Conservation (phyloP, 2,329 filamentous ascomycete species). For the Fusarium chuoi region DNA sequence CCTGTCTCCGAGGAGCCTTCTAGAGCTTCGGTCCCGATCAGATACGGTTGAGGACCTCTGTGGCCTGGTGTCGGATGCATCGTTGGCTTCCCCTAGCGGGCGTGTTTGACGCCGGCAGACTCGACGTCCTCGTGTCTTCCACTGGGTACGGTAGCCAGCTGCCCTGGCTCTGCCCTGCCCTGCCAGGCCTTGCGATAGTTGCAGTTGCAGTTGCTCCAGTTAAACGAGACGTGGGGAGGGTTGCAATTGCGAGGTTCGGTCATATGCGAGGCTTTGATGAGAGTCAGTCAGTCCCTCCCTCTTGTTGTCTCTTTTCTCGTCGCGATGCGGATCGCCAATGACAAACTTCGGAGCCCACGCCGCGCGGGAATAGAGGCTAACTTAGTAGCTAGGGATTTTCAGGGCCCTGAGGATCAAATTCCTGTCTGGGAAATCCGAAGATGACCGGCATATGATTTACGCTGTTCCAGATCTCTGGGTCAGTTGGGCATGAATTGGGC, state of each 20-base stretch:
- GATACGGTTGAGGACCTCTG: conserved; percentile 1
- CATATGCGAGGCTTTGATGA: conserved; percentile 2
- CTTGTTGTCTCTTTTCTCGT: conserved; percentile 28
- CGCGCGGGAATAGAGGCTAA: conserved; percentile 9
- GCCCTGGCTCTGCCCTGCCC: background rate
- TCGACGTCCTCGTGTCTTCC: background rate
- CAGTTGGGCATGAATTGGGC: conserved; percentile 31
- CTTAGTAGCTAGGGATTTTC: background rate
- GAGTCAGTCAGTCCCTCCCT: background rate
- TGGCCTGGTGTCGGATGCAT: conserved; percentile 25
- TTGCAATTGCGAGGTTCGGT: background rate
- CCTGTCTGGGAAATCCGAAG: conserved; percentile 24
- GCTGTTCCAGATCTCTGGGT: conserved; percentile 30
- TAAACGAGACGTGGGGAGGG: conserved; percentile 2
- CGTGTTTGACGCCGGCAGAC: conserved; percentile 1
- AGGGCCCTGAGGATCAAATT: conserved; percentile 29
- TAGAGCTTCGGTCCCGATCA: conserved; percentile 12
- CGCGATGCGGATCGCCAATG: background rate
- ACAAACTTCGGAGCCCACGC: background rate
- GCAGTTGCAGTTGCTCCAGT: background rate
- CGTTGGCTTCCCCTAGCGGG: conserved; percentile 30
- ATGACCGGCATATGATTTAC: conserved; percentile 17
- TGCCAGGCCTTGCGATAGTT: background rate
- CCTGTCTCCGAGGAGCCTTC: conserved; percentile 1
- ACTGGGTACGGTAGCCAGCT: background rate